Conservation (phyloP, 192 early-diverging fungal species). For the Backusella tarrabulga region DNA sequence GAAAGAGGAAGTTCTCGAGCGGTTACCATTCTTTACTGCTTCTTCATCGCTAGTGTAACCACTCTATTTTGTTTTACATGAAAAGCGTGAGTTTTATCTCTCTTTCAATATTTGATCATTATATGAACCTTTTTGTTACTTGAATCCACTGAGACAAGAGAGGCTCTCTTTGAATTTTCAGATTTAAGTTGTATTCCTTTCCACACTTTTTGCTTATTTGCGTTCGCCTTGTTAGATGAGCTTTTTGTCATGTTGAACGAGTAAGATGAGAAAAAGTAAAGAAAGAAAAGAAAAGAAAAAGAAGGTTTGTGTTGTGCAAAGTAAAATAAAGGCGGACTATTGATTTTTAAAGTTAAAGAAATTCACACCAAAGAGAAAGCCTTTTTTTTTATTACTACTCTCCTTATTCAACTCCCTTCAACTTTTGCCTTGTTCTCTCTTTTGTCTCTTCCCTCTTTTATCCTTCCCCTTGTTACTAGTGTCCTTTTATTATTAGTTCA, state of each 20-base stretch:
- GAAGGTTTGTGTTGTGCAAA: neutral
- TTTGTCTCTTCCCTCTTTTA: neutral
- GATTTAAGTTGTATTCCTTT: neutral
- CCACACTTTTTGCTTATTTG: neutral
- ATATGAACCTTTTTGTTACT: neutral
- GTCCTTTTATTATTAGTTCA: neutral
- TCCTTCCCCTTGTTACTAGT: neutral
- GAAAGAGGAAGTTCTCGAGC: constrained; percentile 11
- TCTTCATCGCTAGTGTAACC: constrained; percentile 1
- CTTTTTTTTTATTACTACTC: neutral
- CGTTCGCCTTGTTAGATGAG: neutral
- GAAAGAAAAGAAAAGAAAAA: neutral
- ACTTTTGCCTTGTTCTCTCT: neutral
- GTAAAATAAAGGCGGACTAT: constrained; percentile 1
- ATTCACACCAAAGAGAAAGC: neutral
- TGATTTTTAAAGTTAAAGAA: constrained; percentile 1
- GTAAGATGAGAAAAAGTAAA: neutral
- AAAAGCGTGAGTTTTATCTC: neutral
- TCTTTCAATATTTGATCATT: neutral
- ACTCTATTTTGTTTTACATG: neutral
- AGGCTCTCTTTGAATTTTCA: neutral
- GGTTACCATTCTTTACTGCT: neutral
- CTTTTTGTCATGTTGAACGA: neutral
- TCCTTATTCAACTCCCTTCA: neutral
- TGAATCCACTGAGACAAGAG: neutral